Evolutionary conservation across 495 filamentous ascomycete genomes (phyloP).

Genomic region (Hypoxylon rickii): DNA sequence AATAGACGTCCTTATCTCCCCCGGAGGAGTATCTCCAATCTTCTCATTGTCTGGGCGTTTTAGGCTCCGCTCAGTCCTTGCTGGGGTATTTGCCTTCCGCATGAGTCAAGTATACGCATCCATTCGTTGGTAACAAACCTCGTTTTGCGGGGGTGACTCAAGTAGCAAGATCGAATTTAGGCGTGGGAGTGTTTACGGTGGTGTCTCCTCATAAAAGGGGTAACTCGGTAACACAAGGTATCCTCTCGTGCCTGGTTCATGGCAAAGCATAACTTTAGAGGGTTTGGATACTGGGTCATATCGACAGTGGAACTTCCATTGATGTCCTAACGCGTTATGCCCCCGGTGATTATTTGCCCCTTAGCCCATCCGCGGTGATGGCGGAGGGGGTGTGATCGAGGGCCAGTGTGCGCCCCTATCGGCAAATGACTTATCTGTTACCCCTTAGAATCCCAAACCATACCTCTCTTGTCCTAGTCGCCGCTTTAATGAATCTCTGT

Average conservation of each 20-base stretch:
- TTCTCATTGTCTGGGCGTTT: slow-evolving; percentile 1
- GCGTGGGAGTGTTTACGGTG: slow-evolving; percentile 3
- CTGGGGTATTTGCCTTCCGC: slow-evolving; percentile 2
- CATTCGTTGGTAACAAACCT: slow-evolving; percentile 28
- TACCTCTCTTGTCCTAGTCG: slow-evolving; percentile 1
- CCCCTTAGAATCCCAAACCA: not conserved
- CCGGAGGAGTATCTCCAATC: not conserved
- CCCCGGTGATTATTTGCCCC: slow-evolving; percentile 6
- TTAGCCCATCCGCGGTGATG: not conserved
- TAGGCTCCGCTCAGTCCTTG: slow-evolving; percentile 3
- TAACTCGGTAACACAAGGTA: not conserved
- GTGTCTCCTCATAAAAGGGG: slow-evolving; percentile 15
- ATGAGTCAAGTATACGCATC: slow-evolving; percentile 3
- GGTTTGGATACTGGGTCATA: not conserved
- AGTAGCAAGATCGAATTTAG: slow-evolving; percentile 21
- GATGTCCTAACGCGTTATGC: not conserved
- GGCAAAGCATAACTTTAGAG: not conserved
- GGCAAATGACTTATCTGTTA: slow-evolving; percentile 16
- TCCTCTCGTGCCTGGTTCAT: not conserved
- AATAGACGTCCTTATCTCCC: slow-evolving; percentile 2
- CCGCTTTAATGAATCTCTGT: slow-evolving; percentile 13
- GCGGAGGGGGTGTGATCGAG: slow-evolving; percentile 25
- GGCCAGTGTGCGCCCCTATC: slow-evolving; percentile 17
- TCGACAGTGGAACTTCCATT: no score
- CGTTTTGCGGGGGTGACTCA: slow-evolving; percentile 23